A percentile compares a stretch with the other conserved stretches of the same genome.
Conservation (phyloP, 2,329 filamentous ascomycete species). For the Microcyclosporella mali region DNA sequence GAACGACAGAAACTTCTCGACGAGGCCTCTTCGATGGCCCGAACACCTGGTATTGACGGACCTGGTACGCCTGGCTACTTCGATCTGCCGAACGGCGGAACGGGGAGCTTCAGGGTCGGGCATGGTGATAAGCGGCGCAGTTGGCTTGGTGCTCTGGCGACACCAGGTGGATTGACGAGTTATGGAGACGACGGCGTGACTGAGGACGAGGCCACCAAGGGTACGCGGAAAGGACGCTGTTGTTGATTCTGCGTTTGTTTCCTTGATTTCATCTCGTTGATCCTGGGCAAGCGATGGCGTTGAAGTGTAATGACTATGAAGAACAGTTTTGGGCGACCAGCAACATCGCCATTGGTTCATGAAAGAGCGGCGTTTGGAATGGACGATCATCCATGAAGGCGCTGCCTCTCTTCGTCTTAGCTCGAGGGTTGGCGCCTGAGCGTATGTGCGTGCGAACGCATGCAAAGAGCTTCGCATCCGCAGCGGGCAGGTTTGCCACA, state of each 20-base stretch:
- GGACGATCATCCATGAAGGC: too few species aligned
- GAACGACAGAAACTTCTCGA: conserved; percentile 46
- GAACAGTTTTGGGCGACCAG: too few species aligned
- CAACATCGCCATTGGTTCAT: too few species aligned
- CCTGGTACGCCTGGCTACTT: conserved; percentile 40
- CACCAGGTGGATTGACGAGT: conserved; percentile 32
- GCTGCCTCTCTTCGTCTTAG: too few species aligned
- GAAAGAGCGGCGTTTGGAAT: too few species aligned
- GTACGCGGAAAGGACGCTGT: conserved; percentile 22
- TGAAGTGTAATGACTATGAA: too few species aligned
- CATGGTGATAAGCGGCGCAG: conserved; percentile 58
- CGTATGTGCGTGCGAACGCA: too few species aligned
- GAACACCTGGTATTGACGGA: conserved; percentile 39
- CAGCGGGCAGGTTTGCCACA: too few species aligned
- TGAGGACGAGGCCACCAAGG: conserved; percentile 21
- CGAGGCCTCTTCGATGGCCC: conserved; percentile 32
- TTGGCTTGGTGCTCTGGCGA: conserved; percentile 57
- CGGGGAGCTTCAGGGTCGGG: conserved; percentile 55
- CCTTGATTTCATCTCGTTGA: neutral
- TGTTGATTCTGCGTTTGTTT: conserved; percentile 16
- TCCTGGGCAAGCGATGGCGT: neutral
- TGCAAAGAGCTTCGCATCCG: too few species aligned
- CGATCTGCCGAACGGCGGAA: conserved; percentile 42
- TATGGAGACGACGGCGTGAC: conserved; percentile 22
- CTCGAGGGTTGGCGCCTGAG: too few species aligned